Evolutionary conservation across 345 rosid species (phyloP).

Genomic region (Syzygium aqueum): DNA sequence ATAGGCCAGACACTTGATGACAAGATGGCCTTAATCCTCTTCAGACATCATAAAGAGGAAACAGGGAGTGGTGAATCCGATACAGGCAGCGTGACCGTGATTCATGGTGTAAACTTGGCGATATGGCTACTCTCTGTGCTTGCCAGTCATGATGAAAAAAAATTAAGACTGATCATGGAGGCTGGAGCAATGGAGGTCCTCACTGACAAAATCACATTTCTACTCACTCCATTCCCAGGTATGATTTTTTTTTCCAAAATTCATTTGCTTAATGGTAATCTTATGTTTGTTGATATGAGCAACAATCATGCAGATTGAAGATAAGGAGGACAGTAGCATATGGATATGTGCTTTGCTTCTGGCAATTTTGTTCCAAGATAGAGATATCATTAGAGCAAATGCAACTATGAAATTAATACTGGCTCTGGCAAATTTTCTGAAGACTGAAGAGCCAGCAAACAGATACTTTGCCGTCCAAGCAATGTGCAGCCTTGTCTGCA

Average conservation of each 20-base stretch:
- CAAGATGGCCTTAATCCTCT: conserved; percentile 51
- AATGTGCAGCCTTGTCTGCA: conserved; percentile 81
- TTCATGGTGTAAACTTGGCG: conserved; percentile 72
- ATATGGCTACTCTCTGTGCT: conserved; percentile 88
- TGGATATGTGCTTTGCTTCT: conserved; percentile 94
- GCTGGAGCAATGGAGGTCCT: conserved; percentile 87
- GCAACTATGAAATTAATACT: conserved; percentile 89
- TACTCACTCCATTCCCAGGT: conserved; percentile 66
- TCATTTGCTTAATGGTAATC: not conserved
- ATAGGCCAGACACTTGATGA: conserved; percentile 38
- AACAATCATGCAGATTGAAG: conserved; percentile 55
- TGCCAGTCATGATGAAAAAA: conserved; percentile 82
- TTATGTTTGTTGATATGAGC: conserved; percentile 6
- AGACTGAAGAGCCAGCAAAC: conserved; percentile 82
- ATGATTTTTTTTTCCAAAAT: conserved; percentile 1
- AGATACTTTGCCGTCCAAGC: conserved; percentile 98
- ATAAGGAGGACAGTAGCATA: conserved; percentile 69
- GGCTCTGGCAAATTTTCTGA: conserved; percentile 70
- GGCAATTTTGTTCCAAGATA: conserved; percentile 84
- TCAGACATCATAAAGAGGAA: conserved; percentile 48
- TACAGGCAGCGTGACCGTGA: conserved; percentile 38
- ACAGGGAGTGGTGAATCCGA: conserved; percentile 34
- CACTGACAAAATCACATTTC: conserved; percentile 60
- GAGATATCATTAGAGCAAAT: conserved; percentile 85
- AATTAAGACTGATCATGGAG: conserved; percentile 78